phyloP scores from a whole-genome alignment of 805 yeast genomes.

The Lipomyces spencermartinsiae region DNA sequence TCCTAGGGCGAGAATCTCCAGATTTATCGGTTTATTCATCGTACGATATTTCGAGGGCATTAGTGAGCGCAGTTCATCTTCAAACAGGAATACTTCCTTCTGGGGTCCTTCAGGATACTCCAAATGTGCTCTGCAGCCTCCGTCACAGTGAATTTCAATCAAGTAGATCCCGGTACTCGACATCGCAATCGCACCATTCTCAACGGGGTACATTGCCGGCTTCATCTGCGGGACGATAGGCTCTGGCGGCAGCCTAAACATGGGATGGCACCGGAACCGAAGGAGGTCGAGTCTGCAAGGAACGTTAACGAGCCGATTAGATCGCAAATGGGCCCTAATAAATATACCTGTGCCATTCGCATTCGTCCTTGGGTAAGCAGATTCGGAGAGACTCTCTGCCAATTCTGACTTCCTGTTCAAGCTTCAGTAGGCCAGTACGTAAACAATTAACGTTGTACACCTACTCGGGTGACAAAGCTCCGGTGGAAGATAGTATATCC shows the following conservation, averaged over 20 bases:
- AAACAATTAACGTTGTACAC: slow-evolving; percentile 52
- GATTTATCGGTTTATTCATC: slow-evolving; percentile 50
- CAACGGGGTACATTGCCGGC: slow-evolving; percentile 58
- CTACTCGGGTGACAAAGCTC: slow-evolving; percentile 65
- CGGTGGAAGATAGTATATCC: slow-evolving; percentile 83
- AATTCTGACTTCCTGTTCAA: slow-evolving; percentile 9
- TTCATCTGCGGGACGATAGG: slow-evolving; percentile 44
- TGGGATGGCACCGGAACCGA: slow-evolving; percentile 80
- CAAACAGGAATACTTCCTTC: slow-evolving; percentile 56
- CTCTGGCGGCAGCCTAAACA: slow-evolving; percentile 76
- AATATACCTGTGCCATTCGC: slow-evolving; percentile 77
- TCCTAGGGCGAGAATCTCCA: slow-evolving; percentile 65
- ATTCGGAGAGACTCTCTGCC: slow-evolving; percentile 49
- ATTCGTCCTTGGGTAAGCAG: slow-evolving; percentile 62
- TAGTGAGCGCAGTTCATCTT: slow-evolving; percentile 53
- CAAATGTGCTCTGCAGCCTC: slow-evolving; percentile 58
- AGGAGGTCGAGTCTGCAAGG: slow-evolving; percentile 62
- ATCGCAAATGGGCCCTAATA: neutral
- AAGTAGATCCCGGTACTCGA: slow-evolving; percentile 74
- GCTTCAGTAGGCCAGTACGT: neutral
- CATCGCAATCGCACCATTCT: slow-evolving; percentile 55
- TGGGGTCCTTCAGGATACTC: slow-evolving; percentile 73
- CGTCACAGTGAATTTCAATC: slow-evolving; percentile 72
- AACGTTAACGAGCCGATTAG: neutral
- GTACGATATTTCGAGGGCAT: slow-evolving; percentile 47